Percentiles rank a stretch among this genome's conserved stretches.
Evolutionary conservation across 768 basidiomycete genomes (phyloP).

Genomic region (Mycena amicta): DNA sequence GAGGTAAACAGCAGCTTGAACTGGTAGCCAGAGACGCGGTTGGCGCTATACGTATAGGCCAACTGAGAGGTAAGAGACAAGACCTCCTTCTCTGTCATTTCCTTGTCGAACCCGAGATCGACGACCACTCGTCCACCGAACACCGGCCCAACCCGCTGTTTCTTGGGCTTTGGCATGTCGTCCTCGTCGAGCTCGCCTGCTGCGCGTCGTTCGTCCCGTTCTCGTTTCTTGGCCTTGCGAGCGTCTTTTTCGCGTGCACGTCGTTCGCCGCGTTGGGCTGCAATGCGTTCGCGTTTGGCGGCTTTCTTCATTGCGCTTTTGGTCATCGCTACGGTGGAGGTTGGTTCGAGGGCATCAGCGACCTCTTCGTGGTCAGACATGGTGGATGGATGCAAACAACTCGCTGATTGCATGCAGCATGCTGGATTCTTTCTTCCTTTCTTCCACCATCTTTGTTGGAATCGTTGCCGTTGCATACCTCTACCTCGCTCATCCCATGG

Average conservation of each 20-base stretch:
- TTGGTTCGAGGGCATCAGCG: neutral
- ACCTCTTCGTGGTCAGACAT: neutral
- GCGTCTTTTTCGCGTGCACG: conserved; percentile 69
- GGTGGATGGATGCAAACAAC: too few species aligned
- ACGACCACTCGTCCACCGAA: conserved; percentile 69
- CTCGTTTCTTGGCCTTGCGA: conserved; percentile 69
- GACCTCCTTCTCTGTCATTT: conserved; percentile 94
- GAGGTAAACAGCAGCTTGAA: conserved; percentile 83
- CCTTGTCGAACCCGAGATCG: conserved; percentile 90
- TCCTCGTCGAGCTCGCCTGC: conserved; percentile 62
- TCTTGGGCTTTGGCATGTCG: conserved; percentile 41
- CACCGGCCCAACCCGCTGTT: conserved; percentile 26
- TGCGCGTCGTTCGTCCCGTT: conserved; percentile 60
- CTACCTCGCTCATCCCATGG: conserved; percentile 29
- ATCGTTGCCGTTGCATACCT: conserved; percentile 16
- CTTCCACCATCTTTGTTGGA: conserved; percentile 18
- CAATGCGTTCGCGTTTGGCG: conserved; percentile 67
- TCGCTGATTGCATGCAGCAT: too few species aligned
- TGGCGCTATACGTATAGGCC: conserved; percentile 88
- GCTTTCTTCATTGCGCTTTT: conserved; percentile 81
- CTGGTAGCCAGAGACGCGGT: conserved; percentile 70
- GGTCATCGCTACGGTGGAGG: conserved; percentile 43
- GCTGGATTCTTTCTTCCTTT: neutral
- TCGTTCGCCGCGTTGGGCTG: conserved; percentile 70
- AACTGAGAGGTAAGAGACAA: conserved; percentile 87